A percentile compares a stretch with the other conserved stretches of the same genome.
Conservation (phyloP, 1,139 yeast species). For the Saccharomycopsis hybrid region DNA sequence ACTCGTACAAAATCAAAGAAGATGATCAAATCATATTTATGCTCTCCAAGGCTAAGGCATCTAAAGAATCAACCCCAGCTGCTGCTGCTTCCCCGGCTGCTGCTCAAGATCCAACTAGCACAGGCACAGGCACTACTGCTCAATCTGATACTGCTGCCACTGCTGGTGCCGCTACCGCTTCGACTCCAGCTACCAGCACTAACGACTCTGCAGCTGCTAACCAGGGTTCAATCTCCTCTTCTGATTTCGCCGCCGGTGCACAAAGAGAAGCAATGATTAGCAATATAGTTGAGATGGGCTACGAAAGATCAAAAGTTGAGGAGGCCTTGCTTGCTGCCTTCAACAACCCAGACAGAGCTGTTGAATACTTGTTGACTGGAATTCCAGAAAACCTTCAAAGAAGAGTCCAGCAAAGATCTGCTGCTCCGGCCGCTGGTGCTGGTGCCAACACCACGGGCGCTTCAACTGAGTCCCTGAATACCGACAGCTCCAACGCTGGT, state of each 20-base stretch:
- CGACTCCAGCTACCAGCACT: conserved; percentile 27
- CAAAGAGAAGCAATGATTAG: conserved; percentile 64
- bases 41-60: conserved; percentile 47
- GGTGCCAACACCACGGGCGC: conserved; percentile 24
- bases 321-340: conserved; percentile 91
- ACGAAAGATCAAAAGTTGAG: conserved; percentile 80
- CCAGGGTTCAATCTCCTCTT: conserved; percentile 24
- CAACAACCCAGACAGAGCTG: conserved; percentile 97
- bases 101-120: conserved; percentile 27
- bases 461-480: conserved; percentile 8
- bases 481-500: conserved; percentile 23
- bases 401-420: conserved; percentile 25
- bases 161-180: conserved; percentile 22
- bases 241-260: conserved; percentile 56
- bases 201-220: conserved; percentile 19
- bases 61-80: conserved; percentile 25
- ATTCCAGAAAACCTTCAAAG: conserved; percentile 63
- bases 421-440: conserved; percentile 28
- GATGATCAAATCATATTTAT: conserved; percentile 90
- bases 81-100: conserved; percentile 25
- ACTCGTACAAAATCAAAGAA: conserved; percentile 69
- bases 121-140: conserved; percentile 27
- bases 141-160: conserved; percentile 28
- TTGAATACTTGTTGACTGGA: conserved; percentile 86
- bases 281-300: conserved; percentile 95